Percentiles rank a stretch among this genome's conserved stretches.
Conservation (phyloP, 2,329 filamentous ascomycete genomes). For the Colletotrichum sp. region DNA sequence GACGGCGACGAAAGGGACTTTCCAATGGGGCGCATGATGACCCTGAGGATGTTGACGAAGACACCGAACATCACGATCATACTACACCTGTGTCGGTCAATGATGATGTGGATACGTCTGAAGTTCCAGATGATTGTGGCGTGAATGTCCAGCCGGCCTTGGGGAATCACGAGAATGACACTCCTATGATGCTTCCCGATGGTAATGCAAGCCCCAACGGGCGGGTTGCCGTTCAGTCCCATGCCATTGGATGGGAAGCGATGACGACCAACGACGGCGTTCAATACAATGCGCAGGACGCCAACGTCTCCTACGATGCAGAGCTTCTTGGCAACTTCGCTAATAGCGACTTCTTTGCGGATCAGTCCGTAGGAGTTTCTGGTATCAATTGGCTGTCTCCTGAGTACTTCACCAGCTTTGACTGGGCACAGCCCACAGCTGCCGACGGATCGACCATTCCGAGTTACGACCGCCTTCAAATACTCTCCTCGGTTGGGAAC, state of each 20-base stretch:
- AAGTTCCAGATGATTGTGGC: not conserved
- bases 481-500: not conserved
- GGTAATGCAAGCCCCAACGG: not conserved
- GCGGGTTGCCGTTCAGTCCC: not conserved
- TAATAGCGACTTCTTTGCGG: not conserved
- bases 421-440: not conserved
- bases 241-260: not conserved
- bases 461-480: not conserved
- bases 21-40: not conserved
- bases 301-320: not conserved
- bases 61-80: not conserved
- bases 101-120: not conserved
- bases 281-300: not conserved
- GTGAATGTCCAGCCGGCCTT: not conserved
- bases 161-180: not conserved
- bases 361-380: not conserved
- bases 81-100: not conserved
- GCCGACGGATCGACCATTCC: not conserved
- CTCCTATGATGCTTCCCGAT: not conserved
- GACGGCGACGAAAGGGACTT: not conserved
- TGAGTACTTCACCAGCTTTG: not conserved
- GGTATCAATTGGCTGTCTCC: conserved; percentile 15
- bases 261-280: not conserved
- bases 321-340: not conserved
- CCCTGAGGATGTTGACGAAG: not conserved